Conservation (phyloP, 441 rosid genomes). For the Lepidium campestre region DNA sequence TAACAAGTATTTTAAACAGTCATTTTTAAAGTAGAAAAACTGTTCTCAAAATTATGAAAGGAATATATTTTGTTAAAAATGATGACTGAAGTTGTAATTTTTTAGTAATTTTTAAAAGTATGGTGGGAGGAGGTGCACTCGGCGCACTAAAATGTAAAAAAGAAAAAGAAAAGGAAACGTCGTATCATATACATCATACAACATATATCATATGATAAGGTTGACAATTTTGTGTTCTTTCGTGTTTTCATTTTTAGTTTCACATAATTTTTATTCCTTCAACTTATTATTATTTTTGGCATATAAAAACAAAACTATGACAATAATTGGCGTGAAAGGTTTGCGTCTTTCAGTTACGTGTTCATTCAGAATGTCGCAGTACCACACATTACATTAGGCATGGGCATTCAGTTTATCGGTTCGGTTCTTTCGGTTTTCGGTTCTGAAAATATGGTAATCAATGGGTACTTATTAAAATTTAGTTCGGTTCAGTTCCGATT, state of each 20-base stretch:
- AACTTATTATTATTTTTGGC: background rate
- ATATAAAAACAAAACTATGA: background rate
- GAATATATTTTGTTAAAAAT: too few species aligned
- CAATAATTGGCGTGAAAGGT: constrained; percentile 24
- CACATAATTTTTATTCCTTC: background rate
- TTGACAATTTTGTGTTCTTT: background rate
- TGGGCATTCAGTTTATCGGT: too few species aligned
- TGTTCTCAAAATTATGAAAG: too few species aligned
- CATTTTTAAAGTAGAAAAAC: too few species aligned
- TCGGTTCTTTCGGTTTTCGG: too few species aligned
- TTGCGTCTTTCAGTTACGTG: constrained; percentile 18
- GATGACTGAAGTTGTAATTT: background rate
- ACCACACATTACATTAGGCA: constrained; percentile 26
- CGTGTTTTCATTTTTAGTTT: background rate
- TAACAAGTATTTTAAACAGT: too few species aligned
- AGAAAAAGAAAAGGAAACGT: background rate
- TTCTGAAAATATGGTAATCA: too few species aligned
- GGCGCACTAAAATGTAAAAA: constrained; percentile 1
- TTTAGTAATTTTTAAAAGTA: background rate
- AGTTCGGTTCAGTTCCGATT: too few species aligned
- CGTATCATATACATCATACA: constrained; percentile 14
- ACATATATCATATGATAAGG: constrained; percentile 18
- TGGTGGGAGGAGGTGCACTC: background rate
- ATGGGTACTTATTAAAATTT: too few species aligned
- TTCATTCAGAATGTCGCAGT: constrained; percentile 1